A percentile compares a stretch with the other conserved stretches of the same genome.
phyloP scores from a whole-genome alignment of 225 moss, liverwort and hornwort genomes.

The Anthoceros angustus region DNA sequence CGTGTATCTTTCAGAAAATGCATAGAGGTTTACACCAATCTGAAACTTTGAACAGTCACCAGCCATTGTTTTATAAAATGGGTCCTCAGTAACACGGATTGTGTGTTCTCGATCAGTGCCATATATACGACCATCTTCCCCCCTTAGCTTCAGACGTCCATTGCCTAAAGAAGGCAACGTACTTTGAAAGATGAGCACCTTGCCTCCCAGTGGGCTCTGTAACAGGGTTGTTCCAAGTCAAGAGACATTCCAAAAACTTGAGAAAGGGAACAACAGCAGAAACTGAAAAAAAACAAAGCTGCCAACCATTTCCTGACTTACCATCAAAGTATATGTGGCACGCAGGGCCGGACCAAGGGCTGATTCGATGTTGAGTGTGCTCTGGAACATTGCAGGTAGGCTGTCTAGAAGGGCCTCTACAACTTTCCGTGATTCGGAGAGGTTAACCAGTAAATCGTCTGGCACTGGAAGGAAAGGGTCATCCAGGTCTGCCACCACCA shows the following conservation, averaged over 20 bases:
- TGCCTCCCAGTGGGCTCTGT: conserved; percentile 97
- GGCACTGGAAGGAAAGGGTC: conserved; percentile 96
- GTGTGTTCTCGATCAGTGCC: conserved; percentile 77
- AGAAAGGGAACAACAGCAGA: background rate
- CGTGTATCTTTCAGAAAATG: conserved; percentile 70
- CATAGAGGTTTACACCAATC: conserved; percentile 82
- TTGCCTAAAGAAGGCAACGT: conserved; percentile 85
- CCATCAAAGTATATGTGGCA: conserved; percentile 84
- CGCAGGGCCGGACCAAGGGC: conserved; percentile 92
- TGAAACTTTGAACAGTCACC: conserved; percentile 95
- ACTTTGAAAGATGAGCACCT: conserved; percentile 79
- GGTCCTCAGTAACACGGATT: conserved; percentile 71
- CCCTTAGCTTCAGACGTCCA: conserved; percentile 80
- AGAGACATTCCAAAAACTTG: background rate
- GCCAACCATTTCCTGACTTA: conserved; percentile 14
- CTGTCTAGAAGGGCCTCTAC: conserved; percentile 86
- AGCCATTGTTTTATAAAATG: conserved; percentile 89
- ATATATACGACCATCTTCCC: conserved; percentile 77
- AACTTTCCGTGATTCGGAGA: conserved; percentile 78
- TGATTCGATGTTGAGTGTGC: conserved; percentile 72
- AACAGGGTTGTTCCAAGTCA: conserved; percentile 7
- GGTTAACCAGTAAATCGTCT: conserved; percentile 91
- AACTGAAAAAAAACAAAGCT: background rate
- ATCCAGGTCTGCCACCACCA: conserved; percentile 96
- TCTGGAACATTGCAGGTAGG: conserved; percentile 83